Conservation (phyloP, 768 basidiomycete genomes). For the Dentipellis fragilis region DNA sequence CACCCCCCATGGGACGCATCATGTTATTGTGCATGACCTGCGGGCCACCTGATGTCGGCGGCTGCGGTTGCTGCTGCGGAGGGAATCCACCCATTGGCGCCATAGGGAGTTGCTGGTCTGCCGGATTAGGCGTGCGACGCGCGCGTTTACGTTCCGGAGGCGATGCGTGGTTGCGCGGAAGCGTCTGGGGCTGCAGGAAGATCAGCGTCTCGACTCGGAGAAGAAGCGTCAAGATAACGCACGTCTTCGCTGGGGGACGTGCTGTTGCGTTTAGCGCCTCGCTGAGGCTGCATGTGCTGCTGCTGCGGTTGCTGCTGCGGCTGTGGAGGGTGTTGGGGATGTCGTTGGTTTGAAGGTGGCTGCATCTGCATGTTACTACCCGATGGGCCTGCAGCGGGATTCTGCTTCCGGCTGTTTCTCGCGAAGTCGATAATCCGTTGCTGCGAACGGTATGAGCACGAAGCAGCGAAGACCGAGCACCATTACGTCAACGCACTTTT, state of each 20-base stretch:
- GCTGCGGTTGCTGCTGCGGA: conserved; percentile 18
- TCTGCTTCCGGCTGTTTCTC: conserved; percentile 5
- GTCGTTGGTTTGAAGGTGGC: conserved; percentile 25
- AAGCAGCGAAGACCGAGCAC: not conserved
- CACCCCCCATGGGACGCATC: conserved; percentile 27
- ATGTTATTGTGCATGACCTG: conserved; percentile 30
- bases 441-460: conserved; percentile 18
- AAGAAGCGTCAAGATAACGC: conserved; percentile 5
- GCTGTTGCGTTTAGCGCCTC: conserved; percentile 26
- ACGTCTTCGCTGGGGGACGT: conserved; percentile 27
- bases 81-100: conserved; percentile 27
- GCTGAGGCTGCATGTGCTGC: conserved; percentile 26
- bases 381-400: conserved; percentile 35
- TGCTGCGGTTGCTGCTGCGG: conserved; percentile 2
- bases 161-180: conserved; percentile 22
- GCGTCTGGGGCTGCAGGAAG: conserved; percentile 17
- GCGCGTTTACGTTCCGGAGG: conserved; percentile 23
- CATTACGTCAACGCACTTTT: conserved; percentile 37
- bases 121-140: conserved; percentile 22
- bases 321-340: conserved; percentile 16
- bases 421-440: conserved; percentile 23
- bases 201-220: not conserved
- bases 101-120: conserved; percentile 24
- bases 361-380: conserved; percentile 20
- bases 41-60: conserved; percentile 22